Percentiles rank a stretch among this genome's conserved stretches.
phyloP scores from a whole-genome alignment of 2,329 filamentous ascomycete genomes.

The Aschersonia sp. region DNA sequence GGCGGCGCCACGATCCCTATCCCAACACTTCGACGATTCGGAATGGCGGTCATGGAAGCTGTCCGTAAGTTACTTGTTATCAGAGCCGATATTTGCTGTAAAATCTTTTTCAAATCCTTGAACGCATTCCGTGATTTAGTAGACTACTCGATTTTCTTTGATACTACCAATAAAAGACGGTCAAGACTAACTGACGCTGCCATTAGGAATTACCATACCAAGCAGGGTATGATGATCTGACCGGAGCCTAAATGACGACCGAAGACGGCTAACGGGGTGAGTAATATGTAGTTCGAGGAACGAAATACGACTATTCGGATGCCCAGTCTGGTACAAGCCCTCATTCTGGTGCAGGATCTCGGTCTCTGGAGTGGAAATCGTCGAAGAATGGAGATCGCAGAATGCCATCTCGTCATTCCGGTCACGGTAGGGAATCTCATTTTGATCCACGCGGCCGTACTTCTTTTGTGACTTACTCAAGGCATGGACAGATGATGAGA shows the following conservation, averaged over 20 bases:
- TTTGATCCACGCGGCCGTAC: background rate
- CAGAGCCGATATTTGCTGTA: conserved; percentile 1
- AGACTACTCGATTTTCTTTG: background rate
- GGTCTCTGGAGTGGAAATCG: conserved; percentile 40
- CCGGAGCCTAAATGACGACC: background rate
- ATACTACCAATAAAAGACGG: no score
- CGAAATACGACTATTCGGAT: conserved; percentile 31
- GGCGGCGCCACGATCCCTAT: conserved; percentile 46
- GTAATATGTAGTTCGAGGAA: conserved; percentile 27
- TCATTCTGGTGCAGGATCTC: conserved; percentile 33
- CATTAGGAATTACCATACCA: conserved; percentile 16
- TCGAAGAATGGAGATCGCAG: conserved; percentile 41
- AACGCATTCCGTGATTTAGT: no score
- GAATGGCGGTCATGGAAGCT: conserved; percentile 38
- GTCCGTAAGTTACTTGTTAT: conserved; percentile 20
- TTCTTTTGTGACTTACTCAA: conserved; percentile 6
- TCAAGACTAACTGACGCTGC: no score
- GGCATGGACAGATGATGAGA: conserved; percentile 30
- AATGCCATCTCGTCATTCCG: conserved; percentile 31
- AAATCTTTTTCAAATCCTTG: background rate
- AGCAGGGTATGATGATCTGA: conserved; percentile 11
- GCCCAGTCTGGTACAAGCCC: conserved; percentile 31
- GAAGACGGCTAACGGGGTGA: background rate
- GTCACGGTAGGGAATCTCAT: conserved; percentile 21
- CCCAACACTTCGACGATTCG: conserved; percentile 44